Conservation (phyloP, 2,329 filamentous ascomycete species). For the Nemania sp. region DNA sequence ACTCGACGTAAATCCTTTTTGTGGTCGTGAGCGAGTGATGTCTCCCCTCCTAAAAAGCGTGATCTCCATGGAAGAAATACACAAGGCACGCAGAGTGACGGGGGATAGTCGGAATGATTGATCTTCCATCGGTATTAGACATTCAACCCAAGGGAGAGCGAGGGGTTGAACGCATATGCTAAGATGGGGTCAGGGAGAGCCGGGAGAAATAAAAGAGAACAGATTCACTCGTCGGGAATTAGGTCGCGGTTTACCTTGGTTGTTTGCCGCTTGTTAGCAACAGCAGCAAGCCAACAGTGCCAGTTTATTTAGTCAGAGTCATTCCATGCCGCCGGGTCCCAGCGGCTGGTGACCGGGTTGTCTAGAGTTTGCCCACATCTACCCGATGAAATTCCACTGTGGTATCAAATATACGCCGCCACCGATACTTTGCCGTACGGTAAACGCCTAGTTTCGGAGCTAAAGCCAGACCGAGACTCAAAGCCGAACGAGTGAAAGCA, state of each 20-base stretch:
- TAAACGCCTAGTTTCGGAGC: neutral
- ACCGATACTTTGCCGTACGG: neutral
- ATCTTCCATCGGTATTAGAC: constrained; percentile 61
- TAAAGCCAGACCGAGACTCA: neutral
- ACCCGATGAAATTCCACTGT: constrained; percentile 6
- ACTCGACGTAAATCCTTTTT: neutral
- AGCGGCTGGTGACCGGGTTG: neutral
- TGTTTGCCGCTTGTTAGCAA: constrained; percentile 1
- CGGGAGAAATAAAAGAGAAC: too few relatives aligned
- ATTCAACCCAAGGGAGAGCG: constrained; percentile 56
- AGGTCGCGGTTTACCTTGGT: neutral
- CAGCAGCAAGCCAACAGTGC: neutral
- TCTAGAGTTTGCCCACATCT: neutral
- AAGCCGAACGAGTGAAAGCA: neutral
- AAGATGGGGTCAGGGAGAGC: constrained; percentile 49
- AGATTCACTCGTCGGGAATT: too few relatives aligned
- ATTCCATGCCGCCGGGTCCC: neutral
- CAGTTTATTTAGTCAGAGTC: neutral
- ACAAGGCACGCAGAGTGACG: constrained; percentile 58
- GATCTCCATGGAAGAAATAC: constrained; percentile 53
- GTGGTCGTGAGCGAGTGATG: constrained; percentile 38
- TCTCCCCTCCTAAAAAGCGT: constrained; percentile 54
- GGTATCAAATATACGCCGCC: constrained; percentile 20
- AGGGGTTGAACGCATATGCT: constrained; percentile 59
- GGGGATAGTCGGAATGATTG: constrained; percentile 46